Conservation (phyloP, 73 alveolate genomes). For the Stentor coeruleus region DNA sequence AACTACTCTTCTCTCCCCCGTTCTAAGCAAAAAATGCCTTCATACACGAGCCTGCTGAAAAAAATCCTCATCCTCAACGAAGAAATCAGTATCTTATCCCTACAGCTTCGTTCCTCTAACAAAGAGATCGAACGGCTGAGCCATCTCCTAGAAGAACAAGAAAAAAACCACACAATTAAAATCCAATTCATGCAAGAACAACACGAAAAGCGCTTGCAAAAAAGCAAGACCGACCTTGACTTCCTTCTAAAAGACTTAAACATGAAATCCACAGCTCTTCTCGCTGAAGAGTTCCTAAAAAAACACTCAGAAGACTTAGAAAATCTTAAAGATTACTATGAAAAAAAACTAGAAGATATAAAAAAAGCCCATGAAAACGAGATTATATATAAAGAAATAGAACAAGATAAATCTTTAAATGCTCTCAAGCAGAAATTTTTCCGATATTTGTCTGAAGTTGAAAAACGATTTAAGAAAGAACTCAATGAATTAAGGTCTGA, state of each 20-base stretch:
- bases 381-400: neutral
- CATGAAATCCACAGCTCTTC: neutral
- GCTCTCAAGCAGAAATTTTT: too few relatives aligned
- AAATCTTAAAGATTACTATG: neutral
- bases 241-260: neutral
- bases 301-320: neutral
- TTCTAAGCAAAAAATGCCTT: too few relatives aligned
- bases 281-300: neutral
- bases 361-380: neutral
- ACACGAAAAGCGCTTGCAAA: conserved; percentile 7
- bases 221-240: neutral
- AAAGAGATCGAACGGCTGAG: neutral
- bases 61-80: neutral
- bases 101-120: neutral
- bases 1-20: too few relatives aligned
- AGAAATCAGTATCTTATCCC: neutral
- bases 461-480: too few relatives aligned
- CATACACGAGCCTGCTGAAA: too few relatives aligned
- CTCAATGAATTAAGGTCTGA: too few relatives aligned
- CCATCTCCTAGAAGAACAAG: neutral
- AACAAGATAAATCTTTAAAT: neutral
- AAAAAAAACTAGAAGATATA: neutral
- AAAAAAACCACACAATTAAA: neutral
- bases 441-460: too few relatives aligned
- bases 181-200: neutral